Evolutionary conservation across 2,329 filamentous ascomycete genomes (phyloP).

Genomic region (Alternaria brassicae): DNA sequence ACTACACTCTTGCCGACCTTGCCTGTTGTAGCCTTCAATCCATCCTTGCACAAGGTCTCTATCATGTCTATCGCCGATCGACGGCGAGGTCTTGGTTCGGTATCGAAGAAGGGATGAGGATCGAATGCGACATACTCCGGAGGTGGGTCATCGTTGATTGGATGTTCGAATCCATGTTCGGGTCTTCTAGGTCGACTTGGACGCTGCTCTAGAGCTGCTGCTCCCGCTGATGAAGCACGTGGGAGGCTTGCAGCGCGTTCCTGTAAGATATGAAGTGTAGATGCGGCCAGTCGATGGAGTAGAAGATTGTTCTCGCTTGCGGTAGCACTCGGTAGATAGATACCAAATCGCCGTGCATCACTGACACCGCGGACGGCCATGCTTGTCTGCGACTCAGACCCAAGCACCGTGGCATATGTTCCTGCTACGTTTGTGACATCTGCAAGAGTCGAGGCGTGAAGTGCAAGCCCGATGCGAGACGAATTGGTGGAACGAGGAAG

Average conservation of each 20-base stretch:
- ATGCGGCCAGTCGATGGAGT: not conserved
- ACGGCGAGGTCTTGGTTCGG: not conserved
- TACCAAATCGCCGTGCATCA: not conserved
- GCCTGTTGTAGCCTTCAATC: not conserved
- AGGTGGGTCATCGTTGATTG: not conserved
- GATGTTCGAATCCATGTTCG: not conserved
- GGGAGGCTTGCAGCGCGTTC: not conserved
- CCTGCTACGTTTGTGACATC: not conserved
- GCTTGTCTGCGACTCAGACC: not conserved
- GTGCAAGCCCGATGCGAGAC: not conserved
- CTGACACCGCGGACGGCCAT: not conserved
- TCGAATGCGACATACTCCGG: conserved; percentile 7
- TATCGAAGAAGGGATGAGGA: conserved; percentile 2
- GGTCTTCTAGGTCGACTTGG: not conserved
- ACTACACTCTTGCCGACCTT: conserved; percentile 5
- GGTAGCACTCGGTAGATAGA: conserved; percentile 1
- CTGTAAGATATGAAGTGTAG: not conserved
- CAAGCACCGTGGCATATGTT: not conserved
- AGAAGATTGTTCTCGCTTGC: not conserved
- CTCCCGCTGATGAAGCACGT: not conserved
- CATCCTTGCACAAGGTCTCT: not conserved
- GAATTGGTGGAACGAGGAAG: not conserved
- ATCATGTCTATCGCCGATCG: not conserved
- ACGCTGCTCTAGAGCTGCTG: not conserved
- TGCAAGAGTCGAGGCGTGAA: not conserved